Percentiles rank a stretch among this genome's conserved stretches.
Evolutionary conservation across 164 flowering plant species (phyloP).

Genomic region (Saururus chinensis): DNA sequence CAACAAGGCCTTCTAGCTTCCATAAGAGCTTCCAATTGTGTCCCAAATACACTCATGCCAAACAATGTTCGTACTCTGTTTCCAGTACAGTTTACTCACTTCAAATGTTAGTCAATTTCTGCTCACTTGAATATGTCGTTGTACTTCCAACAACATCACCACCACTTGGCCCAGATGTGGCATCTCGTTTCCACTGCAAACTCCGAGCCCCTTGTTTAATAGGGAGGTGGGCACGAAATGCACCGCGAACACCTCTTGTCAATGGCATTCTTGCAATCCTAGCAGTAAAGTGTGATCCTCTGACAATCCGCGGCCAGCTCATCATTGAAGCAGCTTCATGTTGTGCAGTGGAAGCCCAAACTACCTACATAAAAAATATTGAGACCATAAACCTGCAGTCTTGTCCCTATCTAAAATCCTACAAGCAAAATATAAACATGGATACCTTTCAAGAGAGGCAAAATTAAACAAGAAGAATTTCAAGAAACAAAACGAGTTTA

Average conservation of each 20-base stretch:
- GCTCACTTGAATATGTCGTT: slow-evolving; percentile 23
- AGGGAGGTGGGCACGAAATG: slow-evolving; percentile 36
- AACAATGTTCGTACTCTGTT: too few species aligned
- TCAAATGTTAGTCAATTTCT: slow-evolving; percentile 63
- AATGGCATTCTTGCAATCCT: slow-evolving; percentile 34
- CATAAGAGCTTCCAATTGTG: too few species aligned
- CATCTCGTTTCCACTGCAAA: slow-evolving; percentile 85
- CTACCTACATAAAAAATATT: slow-evolving; percentile 39
- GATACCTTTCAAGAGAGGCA: neutral
- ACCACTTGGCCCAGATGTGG: slow-evolving; percentile 10
- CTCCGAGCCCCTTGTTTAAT: slow-evolving; percentile 61
- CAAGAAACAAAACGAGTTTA: neutral
- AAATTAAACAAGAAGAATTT: neutral
- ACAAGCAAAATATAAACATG: too few species aligned
- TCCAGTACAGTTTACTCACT: slow-evolving; percentile 16
- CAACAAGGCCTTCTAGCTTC: neutral
- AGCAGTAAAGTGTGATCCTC: slow-evolving; percentile 45
- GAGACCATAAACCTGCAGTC: neutral
- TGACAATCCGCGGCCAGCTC: slow-evolving; percentile 47
- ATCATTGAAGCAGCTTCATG: slow-evolving; percentile 32
- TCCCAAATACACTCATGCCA: too few species aligned
- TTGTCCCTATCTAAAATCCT: neutral
- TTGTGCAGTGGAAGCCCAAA: slow-evolving; percentile 37
- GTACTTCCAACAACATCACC: slow-evolving; percentile 8
- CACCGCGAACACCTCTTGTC: slow-evolving; percentile 41